phyloP scores from a whole-genome alignment of 2,329 filamentous ascomycete genomes.

The Cladosporium sp. region DNA sequence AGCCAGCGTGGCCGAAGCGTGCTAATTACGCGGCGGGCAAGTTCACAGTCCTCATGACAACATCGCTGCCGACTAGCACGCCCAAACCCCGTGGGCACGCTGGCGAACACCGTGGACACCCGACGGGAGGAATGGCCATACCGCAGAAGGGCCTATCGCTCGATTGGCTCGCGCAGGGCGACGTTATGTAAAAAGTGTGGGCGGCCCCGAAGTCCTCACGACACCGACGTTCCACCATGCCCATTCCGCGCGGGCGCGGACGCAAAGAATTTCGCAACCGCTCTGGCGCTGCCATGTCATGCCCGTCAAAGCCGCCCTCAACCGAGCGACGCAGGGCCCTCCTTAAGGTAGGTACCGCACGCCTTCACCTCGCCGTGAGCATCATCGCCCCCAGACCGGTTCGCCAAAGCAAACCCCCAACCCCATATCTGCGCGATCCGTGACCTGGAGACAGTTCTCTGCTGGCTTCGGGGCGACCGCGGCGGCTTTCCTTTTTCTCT shows the following conservation, averaged over 20 bases:
- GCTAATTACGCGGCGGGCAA: too few species aligned
- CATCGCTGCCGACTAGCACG: background rate
- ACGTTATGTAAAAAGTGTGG: conserved; percentile 6
- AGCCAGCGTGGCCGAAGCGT: too few species aligned
- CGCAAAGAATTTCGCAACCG: background rate
- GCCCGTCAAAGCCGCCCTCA: conserved; percentile 9
- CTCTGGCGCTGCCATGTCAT: background rate
- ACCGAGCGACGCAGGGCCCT: conserved; percentile 1
- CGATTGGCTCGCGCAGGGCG: background rate
- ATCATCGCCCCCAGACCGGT: background rate
- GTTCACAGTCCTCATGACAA: too few species aligned
- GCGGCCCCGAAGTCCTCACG: conserved; percentile 4
- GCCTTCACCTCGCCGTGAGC: background rate
- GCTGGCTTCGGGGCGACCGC: conserved; percentile 7
- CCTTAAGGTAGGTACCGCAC: background rate
- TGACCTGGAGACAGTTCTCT: conserved; percentile 8
- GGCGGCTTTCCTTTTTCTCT: conserved; percentile 3
- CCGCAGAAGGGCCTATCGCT: conserved; percentile 8
- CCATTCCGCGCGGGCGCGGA: background rate
- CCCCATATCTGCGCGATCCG: conserved; percentile 10
- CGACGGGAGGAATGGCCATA: background rate
- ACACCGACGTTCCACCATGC: conserved; percentile 1
- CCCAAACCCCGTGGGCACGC: conserved; percentile 4
- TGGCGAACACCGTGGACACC: too few species aligned
- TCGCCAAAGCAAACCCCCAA: background rate